phyloP scores from a whole-genome alignment of 371 early-diverging fungal genomes.

The Dinochytrium kinnereticum region DNA sequence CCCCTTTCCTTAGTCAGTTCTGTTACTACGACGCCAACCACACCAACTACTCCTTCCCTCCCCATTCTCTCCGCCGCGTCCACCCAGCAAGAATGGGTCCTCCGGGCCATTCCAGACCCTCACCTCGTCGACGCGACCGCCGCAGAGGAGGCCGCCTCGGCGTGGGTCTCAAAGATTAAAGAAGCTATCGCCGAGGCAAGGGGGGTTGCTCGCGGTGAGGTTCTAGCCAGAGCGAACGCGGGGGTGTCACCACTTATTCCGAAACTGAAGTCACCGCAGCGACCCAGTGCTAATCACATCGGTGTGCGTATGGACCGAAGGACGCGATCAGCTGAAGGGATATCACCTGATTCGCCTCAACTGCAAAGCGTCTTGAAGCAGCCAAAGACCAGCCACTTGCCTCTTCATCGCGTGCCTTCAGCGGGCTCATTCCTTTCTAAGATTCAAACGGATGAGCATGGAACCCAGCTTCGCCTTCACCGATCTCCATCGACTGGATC shows the following conservation, averaged over 20 bases:
- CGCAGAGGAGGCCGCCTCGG: neutral
- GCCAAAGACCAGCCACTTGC: no score
- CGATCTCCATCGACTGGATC: no score
- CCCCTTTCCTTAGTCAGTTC: no score
- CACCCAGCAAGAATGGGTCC: neutral
- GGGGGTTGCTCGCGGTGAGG: neutral
- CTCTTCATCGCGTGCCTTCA: no score
- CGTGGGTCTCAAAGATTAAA: neutral
- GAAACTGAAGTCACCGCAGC: neutral
- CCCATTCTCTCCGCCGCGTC: no score
- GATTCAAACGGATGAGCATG: no score
- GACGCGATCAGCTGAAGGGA: neutral
- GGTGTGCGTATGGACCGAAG: neutral
- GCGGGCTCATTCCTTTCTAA: no score
- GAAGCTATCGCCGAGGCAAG: neutral
- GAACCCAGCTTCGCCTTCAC: no score
- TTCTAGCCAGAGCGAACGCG: neutral
- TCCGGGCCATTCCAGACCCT: neutral
- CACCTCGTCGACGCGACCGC: neutral
- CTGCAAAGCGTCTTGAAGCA: no score
- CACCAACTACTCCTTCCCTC: neutral
- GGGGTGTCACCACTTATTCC: neutral
- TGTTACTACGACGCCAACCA: neutral
- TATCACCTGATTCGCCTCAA: no score
- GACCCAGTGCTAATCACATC: no score